Evolutionary conservation across 768 basidiomycete species (phyloP).

Genomic region (Podaxis sp.): DNA sequence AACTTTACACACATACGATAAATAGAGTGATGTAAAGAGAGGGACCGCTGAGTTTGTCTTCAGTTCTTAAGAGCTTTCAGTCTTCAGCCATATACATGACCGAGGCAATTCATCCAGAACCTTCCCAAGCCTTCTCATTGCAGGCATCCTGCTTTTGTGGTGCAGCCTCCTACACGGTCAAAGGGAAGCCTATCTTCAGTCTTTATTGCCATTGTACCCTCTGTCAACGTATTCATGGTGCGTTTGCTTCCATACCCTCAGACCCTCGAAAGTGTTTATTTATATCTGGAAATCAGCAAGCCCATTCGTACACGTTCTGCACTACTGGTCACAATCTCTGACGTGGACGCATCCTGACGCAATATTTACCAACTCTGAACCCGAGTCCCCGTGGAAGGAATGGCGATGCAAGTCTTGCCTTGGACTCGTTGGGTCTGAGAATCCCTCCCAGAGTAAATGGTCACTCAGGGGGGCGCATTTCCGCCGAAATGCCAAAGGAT

Average conservation of each 20-base stretch:
- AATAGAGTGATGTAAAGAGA: not conserved
- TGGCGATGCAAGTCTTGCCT: constrained; percentile 2
- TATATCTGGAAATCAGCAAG: not conserved
- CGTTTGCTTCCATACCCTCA: not conserved
- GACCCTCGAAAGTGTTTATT: not conserved
- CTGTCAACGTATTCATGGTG: not conserved
- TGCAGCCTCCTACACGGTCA: not conserved
- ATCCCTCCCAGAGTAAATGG: not conserved
- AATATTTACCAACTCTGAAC: not conserved
- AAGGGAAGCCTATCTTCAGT: not conserved
- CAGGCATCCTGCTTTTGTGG: not conserved
- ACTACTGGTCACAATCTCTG: not conserved
- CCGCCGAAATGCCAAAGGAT: not conserved
- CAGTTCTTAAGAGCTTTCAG: not conserved
- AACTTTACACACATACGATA: not conserved
- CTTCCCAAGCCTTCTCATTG: not conserved
- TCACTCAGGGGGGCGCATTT: not conserved
- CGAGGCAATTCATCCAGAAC: not conserved
- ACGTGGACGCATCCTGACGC: not conserved
- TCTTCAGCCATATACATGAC: not conserved
- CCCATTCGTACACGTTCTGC: not conserved
- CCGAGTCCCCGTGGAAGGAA: not conserved
- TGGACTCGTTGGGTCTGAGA: not conserved
- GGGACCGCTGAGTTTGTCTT: not conserved
- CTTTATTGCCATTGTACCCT: not conserved